Evolutionary conservation across 2,329 filamentous ascomycete species (phyloP).

Genomic region (Bipolaris oryzae): DNA sequence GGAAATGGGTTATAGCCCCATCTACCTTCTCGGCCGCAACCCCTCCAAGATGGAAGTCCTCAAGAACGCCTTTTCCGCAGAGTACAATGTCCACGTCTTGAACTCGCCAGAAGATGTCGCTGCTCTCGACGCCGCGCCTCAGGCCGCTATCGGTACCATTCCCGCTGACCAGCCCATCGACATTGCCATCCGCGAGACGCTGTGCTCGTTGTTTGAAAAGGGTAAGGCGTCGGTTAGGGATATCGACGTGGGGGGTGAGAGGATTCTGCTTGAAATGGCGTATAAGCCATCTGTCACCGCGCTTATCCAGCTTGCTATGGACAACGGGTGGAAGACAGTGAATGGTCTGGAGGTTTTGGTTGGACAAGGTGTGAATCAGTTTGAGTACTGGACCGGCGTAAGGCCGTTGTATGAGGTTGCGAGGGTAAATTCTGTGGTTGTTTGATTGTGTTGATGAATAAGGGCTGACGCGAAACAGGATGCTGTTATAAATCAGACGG

Average conservation of each 20-base stretch:
- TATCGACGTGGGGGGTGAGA: constrained; percentile 39
- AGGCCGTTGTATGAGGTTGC: constrained; percentile 73
- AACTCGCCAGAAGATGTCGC: constrained; percentile 59
- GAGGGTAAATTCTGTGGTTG: constrained; percentile 54
- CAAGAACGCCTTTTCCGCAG: constrained; percentile 71
- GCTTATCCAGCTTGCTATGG: constrained; percentile 81
- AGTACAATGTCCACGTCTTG: constrained; percentile 69
- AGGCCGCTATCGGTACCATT: constrained; percentile 85
- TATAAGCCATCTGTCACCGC: constrained; percentile 87
- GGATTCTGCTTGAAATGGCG: constrained; percentile 87
- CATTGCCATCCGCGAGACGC: constrained; percentile 66
- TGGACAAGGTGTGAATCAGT: constrained; percentile 86
- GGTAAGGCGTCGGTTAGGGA: constrained; percentile 22
- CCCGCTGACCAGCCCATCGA: constrained; percentile 88
- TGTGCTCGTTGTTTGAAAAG: constrained; percentile 61
- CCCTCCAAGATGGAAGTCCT: constrained; percentile 70
- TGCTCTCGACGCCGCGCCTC: constrained; percentile 57
- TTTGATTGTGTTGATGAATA: not conserved
- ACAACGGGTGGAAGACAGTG: constrained; percentile 80
- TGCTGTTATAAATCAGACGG: constrained; percentile 24
- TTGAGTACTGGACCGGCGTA: constrained; percentile 84
- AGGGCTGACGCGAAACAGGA: constrained; percentile 19
- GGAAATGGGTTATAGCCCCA: constrained; percentile 79
- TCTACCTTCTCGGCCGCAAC: constrained; percentile 85
- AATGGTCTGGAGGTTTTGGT: constrained; percentile 88